These are phyloP conservation scores for Brassica juncea DNA, from an alignment of 345 rosid species.

Conservation along the genomic window DNA sequence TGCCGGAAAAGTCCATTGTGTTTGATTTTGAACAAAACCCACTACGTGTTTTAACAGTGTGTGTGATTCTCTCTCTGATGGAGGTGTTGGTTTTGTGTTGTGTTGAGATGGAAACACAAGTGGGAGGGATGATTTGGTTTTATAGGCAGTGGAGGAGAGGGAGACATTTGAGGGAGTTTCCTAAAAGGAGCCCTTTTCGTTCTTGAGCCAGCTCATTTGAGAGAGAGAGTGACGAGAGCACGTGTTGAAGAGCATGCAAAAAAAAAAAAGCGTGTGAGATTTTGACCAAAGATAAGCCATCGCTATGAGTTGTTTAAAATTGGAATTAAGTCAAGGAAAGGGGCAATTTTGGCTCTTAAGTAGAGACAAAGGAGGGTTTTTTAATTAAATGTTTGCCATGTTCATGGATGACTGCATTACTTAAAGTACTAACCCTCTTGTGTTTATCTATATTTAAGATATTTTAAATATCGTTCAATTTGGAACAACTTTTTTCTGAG, in stretches of 20 bases:
- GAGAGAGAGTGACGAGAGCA: slow-evolving; percentile 42
- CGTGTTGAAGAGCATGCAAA: slow-evolving; percentile 43
- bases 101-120: slow-evolving; percentile 29
- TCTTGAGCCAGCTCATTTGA: slow-evolving; percentile 33
- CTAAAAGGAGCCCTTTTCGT: slow-evolving; percentile 28
- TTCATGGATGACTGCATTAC: neutral
- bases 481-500: neutral
- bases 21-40: neutral
- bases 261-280: slow-evolving; percentile 39
- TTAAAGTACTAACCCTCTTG: slow-evolving; percentile 6
- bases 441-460: slow-evolving; percentile 10
- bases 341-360: slow-evolving; percentile 44
- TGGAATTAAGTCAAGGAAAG: slow-evolving; percentile 32
- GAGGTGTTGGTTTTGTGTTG: slow-evolving; percentile 12
- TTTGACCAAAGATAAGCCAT: slow-evolving; percentile 36
- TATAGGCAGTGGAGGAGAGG: slow-evolving; percentile 40
- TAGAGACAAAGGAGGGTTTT: slow-evolving; percentile 37
- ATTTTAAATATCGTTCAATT: neutral
- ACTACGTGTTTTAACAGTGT: neutral
- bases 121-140: slow-evolving; percentile 27
- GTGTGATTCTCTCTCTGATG: slow-evolving; percentile 1
- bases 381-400: slow-evolving; percentile 9
- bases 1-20: slow-evolving; percentile 47
- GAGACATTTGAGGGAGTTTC: slow-evolving; percentile 30
- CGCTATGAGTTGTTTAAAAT: neutral